Percentiles rank a stretch among this genome's conserved stretches.
Evolutionary conservation across 352 stramenopile genomes (phyloP).

Genomic region (Phytopythium mirpurense): DNA sequence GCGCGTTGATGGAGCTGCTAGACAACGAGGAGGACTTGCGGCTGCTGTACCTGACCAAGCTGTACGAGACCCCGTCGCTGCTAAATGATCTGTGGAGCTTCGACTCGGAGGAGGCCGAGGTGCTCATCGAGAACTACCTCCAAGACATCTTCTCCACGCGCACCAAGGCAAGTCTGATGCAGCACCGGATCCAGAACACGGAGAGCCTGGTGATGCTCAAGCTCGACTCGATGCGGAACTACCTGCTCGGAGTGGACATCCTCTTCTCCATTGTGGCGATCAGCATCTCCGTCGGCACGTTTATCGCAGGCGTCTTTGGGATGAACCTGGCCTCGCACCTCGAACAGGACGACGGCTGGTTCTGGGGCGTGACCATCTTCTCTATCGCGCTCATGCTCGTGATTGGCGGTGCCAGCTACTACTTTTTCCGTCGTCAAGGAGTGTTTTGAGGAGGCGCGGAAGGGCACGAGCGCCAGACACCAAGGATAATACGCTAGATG

Average conservation of each 20-base stretch:
- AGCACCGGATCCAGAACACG: slow-evolving; percentile 67
- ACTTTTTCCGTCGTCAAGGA: slow-evolving; percentile 18
- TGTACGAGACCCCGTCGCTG: slow-evolving; percentile 33
- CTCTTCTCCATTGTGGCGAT: slow-evolving; percentile 56
- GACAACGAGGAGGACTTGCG: slow-evolving; percentile 73
- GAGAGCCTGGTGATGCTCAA: slow-evolving; percentile 72
- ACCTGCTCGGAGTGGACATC: slow-evolving; percentile 48
- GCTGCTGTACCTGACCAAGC: slow-evolving; percentile 47
- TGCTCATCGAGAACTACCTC: slow-evolving; percentile 51
- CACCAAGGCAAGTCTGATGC: slow-evolving; percentile 57
- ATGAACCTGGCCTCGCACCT: slow-evolving; percentile 54
- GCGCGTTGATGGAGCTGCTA: slow-evolving; percentile 57
- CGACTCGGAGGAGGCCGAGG: slow-evolving; percentile 57
- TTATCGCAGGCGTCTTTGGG: slow-evolving; percentile 52
- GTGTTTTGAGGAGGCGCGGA: slow-evolving; percentile 10
- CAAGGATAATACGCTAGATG: background rate
- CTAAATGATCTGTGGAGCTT: slow-evolving; percentile 32
- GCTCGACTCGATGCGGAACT: slow-evolving; percentile 63
- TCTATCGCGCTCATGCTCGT: slow-evolving; percentile 28
- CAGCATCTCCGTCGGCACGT: slow-evolving; percentile 49
- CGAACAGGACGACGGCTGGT: slow-evolving; percentile 22
- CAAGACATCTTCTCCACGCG: slow-evolving; percentile 65
- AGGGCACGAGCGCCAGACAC: too few species aligned
- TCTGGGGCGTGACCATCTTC: slow-evolving; percentile 28
- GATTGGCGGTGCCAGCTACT: slow-evolving; percentile 13